phyloP scores from a whole-genome alignment of 2,329 filamentous ascomycete genomes.

The Epichloe sibirici region DNA sequence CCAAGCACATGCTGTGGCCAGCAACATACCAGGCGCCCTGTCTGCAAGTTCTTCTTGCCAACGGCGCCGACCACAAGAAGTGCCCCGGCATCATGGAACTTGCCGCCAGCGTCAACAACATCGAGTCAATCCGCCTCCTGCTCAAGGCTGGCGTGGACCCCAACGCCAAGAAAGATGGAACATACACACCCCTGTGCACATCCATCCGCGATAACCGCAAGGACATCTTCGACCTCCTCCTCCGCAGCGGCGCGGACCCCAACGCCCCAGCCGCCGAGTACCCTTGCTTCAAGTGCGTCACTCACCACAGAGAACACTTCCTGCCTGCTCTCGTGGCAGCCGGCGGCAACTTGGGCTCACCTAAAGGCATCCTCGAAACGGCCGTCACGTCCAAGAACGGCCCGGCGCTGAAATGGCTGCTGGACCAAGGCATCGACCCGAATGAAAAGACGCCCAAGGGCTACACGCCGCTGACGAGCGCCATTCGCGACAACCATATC shows the following conservation, averaged over 20 bases:
- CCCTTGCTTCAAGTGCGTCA: constrained; percentile 56
- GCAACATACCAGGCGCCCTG: constrained; percentile 46
- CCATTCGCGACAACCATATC: constrained; percentile 46
- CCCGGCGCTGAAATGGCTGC: constrained; percentile 46
- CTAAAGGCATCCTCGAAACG: constrained; percentile 54
- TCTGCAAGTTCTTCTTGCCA: constrained; percentile 43
- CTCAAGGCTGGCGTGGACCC: constrained; percentile 47
- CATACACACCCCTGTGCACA: constrained; percentile 56
- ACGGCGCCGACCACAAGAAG: constrained; percentile 48
- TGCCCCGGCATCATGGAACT: constrained; percentile 52
- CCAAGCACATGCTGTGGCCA: constrained; percentile 58
- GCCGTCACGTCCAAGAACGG: constrained; percentile 50
- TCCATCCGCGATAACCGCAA: constrained; percentile 53
- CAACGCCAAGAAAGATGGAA: constrained; percentile 50
- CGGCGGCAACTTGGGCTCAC: constrained; percentile 44
- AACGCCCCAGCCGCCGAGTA: constrained; percentile 53
- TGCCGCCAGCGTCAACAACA: constrained; percentile 49
- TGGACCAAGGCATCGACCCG: constrained; percentile 46
- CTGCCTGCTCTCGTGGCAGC: constrained; percentile 47
- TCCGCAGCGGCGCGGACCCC: constrained; percentile 45
- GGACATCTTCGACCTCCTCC: constrained; percentile 49
- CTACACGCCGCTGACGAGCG: constrained; percentile 51
- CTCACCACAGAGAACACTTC: constrained; percentile 49
- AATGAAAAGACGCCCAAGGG: constrained; percentile 48
- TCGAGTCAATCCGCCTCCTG: constrained; percentile 46